A percentile compares a stretch with the other conserved stretches of the same genome.
Evolutionary conservation across 176 grass and related monocot species (phyloP).

Genomic region (Aegilops longissima): DNA sequence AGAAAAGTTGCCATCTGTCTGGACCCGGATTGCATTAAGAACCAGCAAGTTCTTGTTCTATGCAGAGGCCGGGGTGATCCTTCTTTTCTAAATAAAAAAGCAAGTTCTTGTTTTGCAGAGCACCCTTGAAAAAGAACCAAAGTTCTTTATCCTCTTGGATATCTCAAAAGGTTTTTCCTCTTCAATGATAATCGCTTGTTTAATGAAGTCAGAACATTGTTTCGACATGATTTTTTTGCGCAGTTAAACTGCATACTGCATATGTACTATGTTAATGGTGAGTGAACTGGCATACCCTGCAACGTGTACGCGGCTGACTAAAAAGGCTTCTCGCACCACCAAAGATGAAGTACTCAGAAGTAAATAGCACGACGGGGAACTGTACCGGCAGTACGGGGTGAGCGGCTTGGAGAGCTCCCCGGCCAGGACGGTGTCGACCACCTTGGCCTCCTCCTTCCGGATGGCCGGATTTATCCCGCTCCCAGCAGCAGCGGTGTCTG

Average conservation of each 20-base stretch:
- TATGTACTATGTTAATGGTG: neutral
- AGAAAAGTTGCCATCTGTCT: too few relatives aligned
- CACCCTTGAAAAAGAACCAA: too few relatives aligned
- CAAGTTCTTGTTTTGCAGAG: too few relatives aligned
- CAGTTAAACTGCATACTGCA: too few relatives aligned
- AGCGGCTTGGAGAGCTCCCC: conserved; percentile 84
- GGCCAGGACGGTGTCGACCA: conserved; percentile 78
- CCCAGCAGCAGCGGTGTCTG: neutral
- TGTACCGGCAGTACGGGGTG: conserved; percentile 85
- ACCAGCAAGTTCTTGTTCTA: too few relatives aligned
- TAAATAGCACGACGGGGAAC: neutral
- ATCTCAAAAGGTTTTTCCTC: neutral
- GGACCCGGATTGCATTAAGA: too few relatives aligned
- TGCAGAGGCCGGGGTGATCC: too few relatives aligned
- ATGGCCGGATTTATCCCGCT: conserved; percentile 76
- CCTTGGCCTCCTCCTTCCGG: conserved; percentile 84
- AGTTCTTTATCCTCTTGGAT: neutral
- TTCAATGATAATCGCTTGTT: neutral
- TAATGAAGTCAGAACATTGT: neutral
- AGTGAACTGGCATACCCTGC: neutral
- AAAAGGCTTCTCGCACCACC: neutral
- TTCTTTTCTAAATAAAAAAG: too few relatives aligned
- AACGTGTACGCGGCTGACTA: too few relatives aligned
- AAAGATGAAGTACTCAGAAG: neutral
- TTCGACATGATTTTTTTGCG: neutral